These are phyloP conservation scores for Verticillium nonalfalfae DNA, from an alignment of 2,329 filamentous ascomycete genomes.

Conservation along the genomic window DNA sequence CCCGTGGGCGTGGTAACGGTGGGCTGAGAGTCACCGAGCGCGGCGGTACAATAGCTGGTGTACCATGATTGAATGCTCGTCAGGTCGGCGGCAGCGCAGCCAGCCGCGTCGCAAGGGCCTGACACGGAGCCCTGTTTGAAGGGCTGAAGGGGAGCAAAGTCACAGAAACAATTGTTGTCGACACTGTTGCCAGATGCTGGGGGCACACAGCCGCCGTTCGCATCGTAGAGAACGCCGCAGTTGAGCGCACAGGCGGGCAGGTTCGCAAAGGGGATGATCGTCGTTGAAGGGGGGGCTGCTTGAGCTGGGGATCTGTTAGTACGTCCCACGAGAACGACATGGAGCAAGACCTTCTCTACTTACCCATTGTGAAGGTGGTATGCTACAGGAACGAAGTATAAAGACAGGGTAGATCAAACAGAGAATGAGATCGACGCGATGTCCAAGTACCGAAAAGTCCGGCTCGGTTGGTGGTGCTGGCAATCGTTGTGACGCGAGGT, in stretches of 20 bases:
- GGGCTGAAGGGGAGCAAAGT: constrained; percentile 48
- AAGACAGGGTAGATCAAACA: not conserved
- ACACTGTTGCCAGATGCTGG: constrained; percentile 38
- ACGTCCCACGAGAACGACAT: not conserved
- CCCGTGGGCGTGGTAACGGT: not conserved
- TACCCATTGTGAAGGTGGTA: not conserved
- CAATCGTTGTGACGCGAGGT: not conserved
- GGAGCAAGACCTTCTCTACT: not conserved
- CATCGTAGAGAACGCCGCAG: constrained; percentile 60
- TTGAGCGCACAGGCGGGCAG: constrained; percentile 56
- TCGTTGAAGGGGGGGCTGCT: constrained; percentile 25
- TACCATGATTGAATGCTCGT: constrained; percentile 65
- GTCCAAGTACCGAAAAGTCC: not conserved
- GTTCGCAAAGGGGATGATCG: constrained; percentile 48
- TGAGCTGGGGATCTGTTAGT: not conserved
- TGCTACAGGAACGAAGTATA: not conserved
- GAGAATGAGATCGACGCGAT: not conserved
- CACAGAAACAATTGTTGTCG: constrained; percentile 65
- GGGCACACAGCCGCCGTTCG: constrained; percentile 65
- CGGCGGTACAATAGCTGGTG: constrained; percentile 53
- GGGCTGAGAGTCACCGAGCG: constrained; percentile 20
- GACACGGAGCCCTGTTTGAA: constrained; percentile 23
- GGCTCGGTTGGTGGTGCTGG: not conserved
- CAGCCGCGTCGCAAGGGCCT: constrained; percentile 53
- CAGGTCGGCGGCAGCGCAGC: constrained; percentile 44